A percentile compares a stretch with the other conserved stretches of the same genome.
Evolutionary conservation across 345 rosid genomes (phyloP).

Genomic region (Eucalyptus shirleyi): DNA sequence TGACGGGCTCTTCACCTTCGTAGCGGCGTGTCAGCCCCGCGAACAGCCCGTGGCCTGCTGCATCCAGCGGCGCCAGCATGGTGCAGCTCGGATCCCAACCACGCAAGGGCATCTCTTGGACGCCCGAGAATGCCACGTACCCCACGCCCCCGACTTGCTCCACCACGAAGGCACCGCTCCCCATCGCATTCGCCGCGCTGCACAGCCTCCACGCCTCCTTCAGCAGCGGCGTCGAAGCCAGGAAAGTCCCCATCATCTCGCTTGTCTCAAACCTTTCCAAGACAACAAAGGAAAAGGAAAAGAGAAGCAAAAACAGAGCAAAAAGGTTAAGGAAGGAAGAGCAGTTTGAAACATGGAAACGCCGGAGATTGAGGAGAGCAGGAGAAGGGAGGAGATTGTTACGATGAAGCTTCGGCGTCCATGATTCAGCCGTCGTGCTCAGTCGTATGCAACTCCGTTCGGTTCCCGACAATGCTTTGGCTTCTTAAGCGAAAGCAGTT

Average conservation of each 20-base stretch:
- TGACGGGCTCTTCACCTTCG: conserved; percentile 28
- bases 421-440: neutral
- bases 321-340: neutral
- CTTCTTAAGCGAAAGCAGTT: too few species aligned
- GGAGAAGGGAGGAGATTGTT: neutral
- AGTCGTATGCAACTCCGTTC: too few species aligned
- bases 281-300: neutral
- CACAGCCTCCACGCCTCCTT: conserved; percentile 56
- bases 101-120: neutral
- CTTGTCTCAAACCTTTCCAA: conserved; percentile 55
- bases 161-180: conserved; percentile 2
- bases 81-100: neutral
- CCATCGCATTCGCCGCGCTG: conserved; percentile 9
- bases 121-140: conserved; percentile 42
- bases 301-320: neutral
- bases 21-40: conserved; percentile 2
- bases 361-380: neutral
- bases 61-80: neutral
- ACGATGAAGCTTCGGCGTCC: neutral
- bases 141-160: conserved; percentile 20
- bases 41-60: conserved; percentile 8
- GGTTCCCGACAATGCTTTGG: too few species aligned
- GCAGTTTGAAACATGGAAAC: neutral
- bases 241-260: conserved; percentile 48
- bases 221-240: conserved; percentile 47